A percentile compares a stretch with the other conserved stretches of the same genome.
These are phyloP conservation scores for Rhamnella rubrinervis DNA, from an alignment of 331 rosid genomes.

Conservation along the genomic window DNA sequence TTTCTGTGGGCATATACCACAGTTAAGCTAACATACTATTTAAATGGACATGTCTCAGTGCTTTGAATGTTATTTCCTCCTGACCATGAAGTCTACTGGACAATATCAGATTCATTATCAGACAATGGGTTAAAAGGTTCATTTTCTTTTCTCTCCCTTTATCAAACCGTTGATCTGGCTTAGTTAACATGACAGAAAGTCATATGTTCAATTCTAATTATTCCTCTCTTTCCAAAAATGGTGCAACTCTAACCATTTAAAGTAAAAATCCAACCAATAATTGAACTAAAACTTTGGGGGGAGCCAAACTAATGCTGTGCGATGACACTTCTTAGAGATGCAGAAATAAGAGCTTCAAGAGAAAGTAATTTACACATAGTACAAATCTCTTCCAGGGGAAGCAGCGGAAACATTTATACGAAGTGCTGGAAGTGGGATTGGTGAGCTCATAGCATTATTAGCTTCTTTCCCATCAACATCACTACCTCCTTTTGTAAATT, in stretches of 20 bases:
- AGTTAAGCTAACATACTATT: too few relatives aligned
- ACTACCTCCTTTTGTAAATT: slow-evolving; percentile 20
- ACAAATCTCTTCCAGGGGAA: slow-evolving; percentile 46
- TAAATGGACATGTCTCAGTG: too few relatives aligned
- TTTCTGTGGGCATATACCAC: too few relatives aligned
- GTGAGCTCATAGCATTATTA: slow-evolving; percentile 42
- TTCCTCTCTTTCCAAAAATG: neutral
- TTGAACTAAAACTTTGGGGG: too few relatives aligned
- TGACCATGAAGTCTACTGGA: neutral
- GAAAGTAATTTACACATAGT: slow-evolving; percentile 58
- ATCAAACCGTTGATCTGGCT: neutral
- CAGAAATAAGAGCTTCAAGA: slow-evolving; percentile 1
- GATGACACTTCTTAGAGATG: neutral
- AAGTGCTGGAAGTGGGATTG: slow-evolving; percentile 51
- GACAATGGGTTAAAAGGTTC: neutral
- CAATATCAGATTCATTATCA: neutral
- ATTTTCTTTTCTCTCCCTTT: too few relatives aligned
- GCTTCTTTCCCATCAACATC: slow-evolving; percentile 25
- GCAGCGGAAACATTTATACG: slow-evolving; percentile 26
- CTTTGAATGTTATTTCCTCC: too few relatives aligned
- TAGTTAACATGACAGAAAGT: neutral
- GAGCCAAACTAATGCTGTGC: neutral
- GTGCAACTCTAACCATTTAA: too few relatives aligned
- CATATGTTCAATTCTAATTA: neutral
- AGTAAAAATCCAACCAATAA: too few relatives aligned